These are phyloP conservation scores for Alternaria panax DNA, from an alignment of 2,329 filamentous ascomycete genomes.

Conservation along the genomic window DNA sequence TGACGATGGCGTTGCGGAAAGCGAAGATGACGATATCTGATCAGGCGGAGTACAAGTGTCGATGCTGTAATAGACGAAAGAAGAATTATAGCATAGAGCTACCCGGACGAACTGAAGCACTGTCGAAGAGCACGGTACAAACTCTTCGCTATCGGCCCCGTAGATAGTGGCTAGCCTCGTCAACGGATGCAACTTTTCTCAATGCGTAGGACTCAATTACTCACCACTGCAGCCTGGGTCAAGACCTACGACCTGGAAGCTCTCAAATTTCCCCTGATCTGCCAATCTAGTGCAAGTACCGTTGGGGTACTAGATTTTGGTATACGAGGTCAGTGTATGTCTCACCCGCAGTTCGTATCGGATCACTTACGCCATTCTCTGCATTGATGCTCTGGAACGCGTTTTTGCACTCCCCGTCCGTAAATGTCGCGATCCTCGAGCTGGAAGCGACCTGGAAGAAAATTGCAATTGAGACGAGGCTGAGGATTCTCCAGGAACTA, in stretches of 20 bases:
- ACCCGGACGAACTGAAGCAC: slow-evolving; percentile 4
- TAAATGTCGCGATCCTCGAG: slow-evolving; percentile 6
- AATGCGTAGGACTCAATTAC: neutral
- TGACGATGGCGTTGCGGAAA: neutral
- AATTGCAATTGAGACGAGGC: neutral
- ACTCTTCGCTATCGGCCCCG: neutral
- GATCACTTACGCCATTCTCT: slow-evolving; percentile 4
- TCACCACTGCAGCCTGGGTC: slow-evolving; percentile 10
- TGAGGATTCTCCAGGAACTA: neutral
- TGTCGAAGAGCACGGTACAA: slow-evolving; percentile 4
- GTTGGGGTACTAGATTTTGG: neutral
- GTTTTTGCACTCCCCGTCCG: slow-evolving; percentile 2
- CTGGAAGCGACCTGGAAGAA: neutral
- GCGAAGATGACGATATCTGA: neutral
- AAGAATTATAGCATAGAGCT: slow-evolving; percentile 7
- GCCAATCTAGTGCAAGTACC: neutral
- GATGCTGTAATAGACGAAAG: slow-evolving; percentile 12
- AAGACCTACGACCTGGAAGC: slow-evolving; percentile 7
- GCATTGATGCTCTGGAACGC: slow-evolving; percentile 4
- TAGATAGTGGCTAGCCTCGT: neutral
- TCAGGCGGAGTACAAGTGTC: slow-evolving; percentile 6
- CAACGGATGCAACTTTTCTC: neutral
- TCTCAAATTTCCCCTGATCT: slow-evolving; percentile 1
- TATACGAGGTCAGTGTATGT: neutral
- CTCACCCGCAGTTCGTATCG: neutral